phyloP scores from a whole-genome alignment of 2,329 filamentous ascomycete genomes.

The Aspergillus fischeri region DNA sequence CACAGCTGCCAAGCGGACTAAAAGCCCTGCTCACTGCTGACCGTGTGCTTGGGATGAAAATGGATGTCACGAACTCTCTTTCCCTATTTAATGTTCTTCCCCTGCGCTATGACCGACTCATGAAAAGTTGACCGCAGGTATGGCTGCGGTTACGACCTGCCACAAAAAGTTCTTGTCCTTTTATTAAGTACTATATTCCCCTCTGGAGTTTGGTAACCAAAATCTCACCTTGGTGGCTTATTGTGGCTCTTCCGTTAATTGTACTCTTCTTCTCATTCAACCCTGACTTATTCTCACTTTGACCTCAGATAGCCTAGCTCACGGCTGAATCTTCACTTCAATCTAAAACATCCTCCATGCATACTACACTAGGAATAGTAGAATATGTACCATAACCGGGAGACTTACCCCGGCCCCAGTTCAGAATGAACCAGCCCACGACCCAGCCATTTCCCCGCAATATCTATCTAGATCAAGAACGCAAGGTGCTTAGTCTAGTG shows the following conservation, averaged over 20 bases:
- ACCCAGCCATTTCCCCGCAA: not conserved
- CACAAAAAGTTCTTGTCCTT: slow-evolving; percentile 2
- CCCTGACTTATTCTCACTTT: not conserved
- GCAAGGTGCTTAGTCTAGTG: not conserved
- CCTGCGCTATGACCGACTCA: not conserved
- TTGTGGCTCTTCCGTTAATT: not conserved
- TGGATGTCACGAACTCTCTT: slow-evolving; percentile 2
- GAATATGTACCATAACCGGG: too few species aligned
- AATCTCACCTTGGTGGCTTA: not conserved
- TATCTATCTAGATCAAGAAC: not conserved
- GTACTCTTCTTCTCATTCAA: not conserved
- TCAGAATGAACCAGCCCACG: too few species aligned
- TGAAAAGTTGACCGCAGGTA: not conserved
- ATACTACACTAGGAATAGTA: not conserved
- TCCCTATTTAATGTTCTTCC: not conserved
- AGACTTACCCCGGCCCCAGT: too few species aligned
- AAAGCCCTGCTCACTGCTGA: not conserved
- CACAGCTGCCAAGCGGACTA: not conserved
- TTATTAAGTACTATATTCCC: not conserved
- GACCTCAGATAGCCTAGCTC: too few species aligned
- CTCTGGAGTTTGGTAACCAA: not conserved
- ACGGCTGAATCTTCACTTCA: too few species aligned
- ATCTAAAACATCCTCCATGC: not conserved
- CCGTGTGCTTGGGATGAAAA: not conserved
- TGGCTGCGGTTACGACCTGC: not conserved